Base-by-base conservation (phyloP, 1,284 basidiomycete genomes). In the Peniophora sp. region DNA sequence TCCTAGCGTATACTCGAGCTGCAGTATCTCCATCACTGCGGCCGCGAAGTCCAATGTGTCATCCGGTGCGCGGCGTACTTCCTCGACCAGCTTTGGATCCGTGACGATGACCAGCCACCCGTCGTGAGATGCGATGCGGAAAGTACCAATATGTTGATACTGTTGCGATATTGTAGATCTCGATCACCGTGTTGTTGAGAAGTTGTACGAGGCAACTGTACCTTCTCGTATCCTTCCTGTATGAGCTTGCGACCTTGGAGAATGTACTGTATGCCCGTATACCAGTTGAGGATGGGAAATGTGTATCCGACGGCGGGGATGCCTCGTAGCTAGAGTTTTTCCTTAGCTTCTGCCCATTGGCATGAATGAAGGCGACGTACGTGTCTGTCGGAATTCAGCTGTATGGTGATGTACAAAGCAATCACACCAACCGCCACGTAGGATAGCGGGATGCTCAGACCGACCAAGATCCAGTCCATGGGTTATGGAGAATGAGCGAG, bases 31-130 rank as follows among this genome's bases (percentile, higher is more conserved):
- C 1, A 53, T 48, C 0, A 56, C 35, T 0, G 60, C 61, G 12
- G 54, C 61, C 2, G 44, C 12, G 17, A 61, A 55, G 3, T 61
- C 63, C 9, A 69, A 55, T 8, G 59, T 55, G 22, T 64, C 52
- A 27, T 68, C 67, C 6, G 65, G 61, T 5, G 65, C 65, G 41
- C 60, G 66, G 8, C 59, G 60, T 3, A 70, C 36, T 18, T 70
- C 67, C 2, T 68, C 64, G 6, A 68, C 52, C 24, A 59, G 55
- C 42, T 61, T 47, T 3, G 55, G 54, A 6, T 54, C 52, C 5
- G 56, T 59, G 2, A 62, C 56, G 9, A 68, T 47, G 24, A 69
- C 55, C 1, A 56, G 50, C 68, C 65, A 69, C 3, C 51, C 50
- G 15, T 48, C 51, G 2, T 54, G 32, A 8, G 18, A 39, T 10